Evolutionary conservation across 441 rosid genomes (phyloP).

Genomic region (Croton setiger): DNA sequence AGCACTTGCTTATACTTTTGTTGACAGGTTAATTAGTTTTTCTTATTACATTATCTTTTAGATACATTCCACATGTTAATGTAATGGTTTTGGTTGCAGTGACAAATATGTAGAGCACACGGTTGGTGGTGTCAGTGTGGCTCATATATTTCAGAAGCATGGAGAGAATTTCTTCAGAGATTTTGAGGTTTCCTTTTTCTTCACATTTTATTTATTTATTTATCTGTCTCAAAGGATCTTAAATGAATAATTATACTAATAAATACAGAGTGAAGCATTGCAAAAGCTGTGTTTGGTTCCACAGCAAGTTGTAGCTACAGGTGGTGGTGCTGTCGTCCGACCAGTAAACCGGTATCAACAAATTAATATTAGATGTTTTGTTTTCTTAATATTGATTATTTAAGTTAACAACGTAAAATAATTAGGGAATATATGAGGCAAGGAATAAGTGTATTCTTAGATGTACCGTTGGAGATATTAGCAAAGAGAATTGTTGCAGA

Average conservation of each 20-base stretch:
- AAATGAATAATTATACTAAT: neutral
- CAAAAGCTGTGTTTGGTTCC: constrained; percentile 31
- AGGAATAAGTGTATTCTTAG: constrained; percentile 37
- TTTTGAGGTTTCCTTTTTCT: constrained; percentile 31
- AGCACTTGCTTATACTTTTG: constrained; percentile 37
- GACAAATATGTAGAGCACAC: constrained; percentile 39
- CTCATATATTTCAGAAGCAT: constrained; percentile 35
- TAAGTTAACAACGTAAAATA: neutral
- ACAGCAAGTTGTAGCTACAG: constrained; percentile 45
- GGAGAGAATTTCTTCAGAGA: constrained; percentile 47
- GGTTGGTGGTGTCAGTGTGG: constrained; percentile 32
- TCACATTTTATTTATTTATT: too few relatives aligned
- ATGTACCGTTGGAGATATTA: constrained; percentile 43
- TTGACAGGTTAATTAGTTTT: constrained; percentile 35
- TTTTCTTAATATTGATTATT: neutral
- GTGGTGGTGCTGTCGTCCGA: constrained; percentile 45
- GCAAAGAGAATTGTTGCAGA: constrained; percentile 49
- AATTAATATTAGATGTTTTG: neutral
- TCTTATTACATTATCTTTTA: neutral
- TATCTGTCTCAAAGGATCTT: too few relatives aligned
- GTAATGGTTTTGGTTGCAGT: constrained; percentile 21
- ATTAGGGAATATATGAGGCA: constrained; percentile 38
- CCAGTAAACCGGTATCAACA: constrained; percentile 40
- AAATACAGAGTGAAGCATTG: constrained; percentile 43
- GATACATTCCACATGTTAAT: neutral